These are phyloP conservation scores for Botrytis porri DNA, from an alignment of 2,329 filamentous ascomycete species.

Conservation along the genomic window DNA sequence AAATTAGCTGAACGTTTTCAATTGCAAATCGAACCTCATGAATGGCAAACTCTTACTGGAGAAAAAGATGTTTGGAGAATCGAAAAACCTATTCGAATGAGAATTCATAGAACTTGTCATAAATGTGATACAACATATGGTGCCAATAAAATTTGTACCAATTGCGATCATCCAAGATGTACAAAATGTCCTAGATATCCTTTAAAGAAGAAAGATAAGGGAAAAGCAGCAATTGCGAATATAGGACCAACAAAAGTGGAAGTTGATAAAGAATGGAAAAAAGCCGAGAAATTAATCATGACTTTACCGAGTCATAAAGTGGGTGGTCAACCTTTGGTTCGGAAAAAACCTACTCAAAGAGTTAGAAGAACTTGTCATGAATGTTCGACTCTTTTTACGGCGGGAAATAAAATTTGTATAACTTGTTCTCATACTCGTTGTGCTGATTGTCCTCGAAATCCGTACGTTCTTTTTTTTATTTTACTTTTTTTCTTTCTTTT, in stretches of 20 bases:
- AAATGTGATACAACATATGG: conserved; percentile 74
- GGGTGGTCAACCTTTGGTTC: conserved; percentile 68
- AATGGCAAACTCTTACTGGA: conserved; percentile 29
- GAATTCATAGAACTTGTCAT: conserved; percentile 77
- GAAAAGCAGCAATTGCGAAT: conserved; percentile 49
- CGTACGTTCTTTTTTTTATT: conserved; percentile 51
- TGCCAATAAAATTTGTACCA: conserved; percentile 66
- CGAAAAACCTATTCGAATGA: conserved; percentile 75
- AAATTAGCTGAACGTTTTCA: conserved; percentile 41
- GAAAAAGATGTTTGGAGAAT: conserved; percentile 48
- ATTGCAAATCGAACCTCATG: conserved; percentile 38
- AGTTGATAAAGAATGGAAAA: conserved; percentile 27
- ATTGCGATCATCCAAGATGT: conserved; percentile 78
- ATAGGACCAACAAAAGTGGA: conserved; percentile 41
- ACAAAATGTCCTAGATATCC: conserved; percentile 76
- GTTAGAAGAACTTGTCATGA: conserved; percentile 74
- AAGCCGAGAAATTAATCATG: conserved; percentile 50
- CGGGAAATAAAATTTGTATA: conserved; percentile 60
- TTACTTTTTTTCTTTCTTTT: not conserved
- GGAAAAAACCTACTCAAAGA: conserved; percentile 68
- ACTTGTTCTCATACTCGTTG: conserved; percentile 72
- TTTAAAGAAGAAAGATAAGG: conserved; percentile 48
- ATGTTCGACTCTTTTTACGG: conserved; percentile 62
- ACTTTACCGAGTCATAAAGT: conserved; percentile 60
- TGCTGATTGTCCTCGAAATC: conserved; percentile 76